phyloP scores from a whole-genome alignment of 192 early-diverging fungal genomes.

The Helicostylum pulchrum region DNA sequence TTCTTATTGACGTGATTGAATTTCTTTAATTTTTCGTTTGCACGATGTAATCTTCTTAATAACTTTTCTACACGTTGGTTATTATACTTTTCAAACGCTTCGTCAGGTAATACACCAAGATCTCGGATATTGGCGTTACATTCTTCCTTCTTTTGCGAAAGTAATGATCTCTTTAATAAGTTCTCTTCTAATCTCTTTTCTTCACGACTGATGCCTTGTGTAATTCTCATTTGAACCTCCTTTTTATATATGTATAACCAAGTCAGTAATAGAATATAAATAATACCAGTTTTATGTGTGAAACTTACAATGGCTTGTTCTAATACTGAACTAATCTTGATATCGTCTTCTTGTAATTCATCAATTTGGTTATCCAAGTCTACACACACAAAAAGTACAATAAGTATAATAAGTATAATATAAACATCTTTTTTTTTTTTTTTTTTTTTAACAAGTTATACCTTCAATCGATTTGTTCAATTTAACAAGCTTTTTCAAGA shows the following conservation, averaged over 20 bases:
- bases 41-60: conserved; percentile 65
- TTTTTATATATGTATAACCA: neutral
- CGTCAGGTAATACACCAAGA: conserved; percentile 92
- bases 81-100: conserved; percentile 75
- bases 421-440: neutral
- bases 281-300: neutral
- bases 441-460: neutral
- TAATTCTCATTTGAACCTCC: conserved; percentile 4
- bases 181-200: conserved; percentile 74
- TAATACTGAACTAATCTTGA: conserved; percentile 4
- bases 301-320: conserved; percentile 11
- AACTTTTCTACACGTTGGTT: conserved; percentile 46
- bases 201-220: conserved; percentile 32
- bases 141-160: conserved; percentile 85
- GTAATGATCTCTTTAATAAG: conserved; percentile 63
- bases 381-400: neutral
- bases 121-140: conserved; percentile 85
- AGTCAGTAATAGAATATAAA: neutral
- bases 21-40: conserved; percentile 84
- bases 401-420: neutral
- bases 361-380: conserved; percentile 29
- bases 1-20: conserved; percentile 97
- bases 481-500: conserved; percentile 34
- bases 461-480: conserved; percentile 37
- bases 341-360: conserved; percentile 1